Conservation (phyloP, 345 rosid species). For the Ceriops tagal region DNA sequence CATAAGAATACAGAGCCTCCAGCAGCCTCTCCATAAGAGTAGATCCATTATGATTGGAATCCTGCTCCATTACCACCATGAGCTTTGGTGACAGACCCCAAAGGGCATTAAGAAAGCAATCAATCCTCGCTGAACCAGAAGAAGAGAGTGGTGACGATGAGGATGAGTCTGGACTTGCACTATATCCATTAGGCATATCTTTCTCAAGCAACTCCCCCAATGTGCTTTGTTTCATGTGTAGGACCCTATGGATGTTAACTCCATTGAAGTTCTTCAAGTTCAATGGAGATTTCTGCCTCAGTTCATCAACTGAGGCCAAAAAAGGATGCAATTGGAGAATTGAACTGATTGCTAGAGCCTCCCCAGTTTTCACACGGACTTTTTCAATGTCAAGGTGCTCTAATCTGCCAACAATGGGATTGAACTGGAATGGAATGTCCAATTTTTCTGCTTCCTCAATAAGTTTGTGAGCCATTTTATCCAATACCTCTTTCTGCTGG, state of each 20-base stretch:
- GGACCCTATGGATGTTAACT: conserved; percentile 44
- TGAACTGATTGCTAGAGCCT: conserved; percentile 90
- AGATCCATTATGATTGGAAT: conserved; percentile 68
- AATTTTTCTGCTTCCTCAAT: conserved; percentile 81
- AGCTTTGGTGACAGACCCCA: conserved; percentile 74
- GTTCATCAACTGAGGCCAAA: conserved; percentile 62
- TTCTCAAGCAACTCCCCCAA: conserved; percentile 60
- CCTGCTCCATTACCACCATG: conserved; percentile 78
- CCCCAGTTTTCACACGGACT: conserved; percentile 86
- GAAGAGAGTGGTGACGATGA: conserved; percentile 53
- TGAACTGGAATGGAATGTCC: conserved; percentile 92
- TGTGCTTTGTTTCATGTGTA: conserved; percentile 44
- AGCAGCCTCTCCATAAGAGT: conserved; percentile 77
- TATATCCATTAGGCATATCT: conserved; percentile 48
- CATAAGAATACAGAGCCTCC: conserved; percentile 76
- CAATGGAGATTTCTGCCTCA: conserved; percentile 36
- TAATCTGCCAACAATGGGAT: conserved; percentile 58
- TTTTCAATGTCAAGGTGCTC: conserved; percentile 72
- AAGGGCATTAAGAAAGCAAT: conserved; percentile 52
- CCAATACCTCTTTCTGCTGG: conserved; percentile 74
- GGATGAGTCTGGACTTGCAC: conserved; percentile 69
- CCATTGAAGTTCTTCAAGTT: conserved; percentile 44
- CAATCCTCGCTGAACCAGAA: conserved; percentile 43
- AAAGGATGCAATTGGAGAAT: conserved; percentile 74
- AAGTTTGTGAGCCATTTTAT: conserved; percentile 76